A percentile compares a stretch with the other conserved stretches of the same genome.
phyloP scores from a whole-genome alignment of 106 monocot genomes.

The Acorus gramineus region DNA sequence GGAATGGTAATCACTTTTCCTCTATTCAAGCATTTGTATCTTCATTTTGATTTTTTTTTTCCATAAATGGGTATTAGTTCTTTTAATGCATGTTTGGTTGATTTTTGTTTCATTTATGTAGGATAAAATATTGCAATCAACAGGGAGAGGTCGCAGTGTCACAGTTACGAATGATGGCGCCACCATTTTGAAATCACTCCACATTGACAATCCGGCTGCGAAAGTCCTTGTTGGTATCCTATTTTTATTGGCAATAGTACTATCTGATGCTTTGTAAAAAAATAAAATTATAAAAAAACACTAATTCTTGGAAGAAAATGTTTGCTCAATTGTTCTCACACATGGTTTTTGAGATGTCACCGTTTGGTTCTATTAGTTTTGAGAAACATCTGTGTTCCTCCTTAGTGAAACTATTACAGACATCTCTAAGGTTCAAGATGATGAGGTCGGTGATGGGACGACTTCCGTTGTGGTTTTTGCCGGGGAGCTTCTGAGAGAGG shows the following conservation, averaged over 20 bases:
- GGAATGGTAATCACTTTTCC: constrained; percentile 58
- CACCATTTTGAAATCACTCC: constrained; percentile 97
- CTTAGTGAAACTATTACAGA: constrained; percentile 37
- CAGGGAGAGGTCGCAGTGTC: constrained; percentile 78
- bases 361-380: no score
- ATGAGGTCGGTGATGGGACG: constrained; percentile 82
- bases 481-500: constrained; percentile 73
- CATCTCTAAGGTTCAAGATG: constrained; percentile 84
- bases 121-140: constrained; percentile 98
- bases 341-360: no score
- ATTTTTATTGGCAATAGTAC: background rate
- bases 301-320: no score
- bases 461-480: constrained; percentile 78
- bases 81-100: background rate
- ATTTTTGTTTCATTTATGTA: constrained; percentile 15
- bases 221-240: constrained; percentile 97
- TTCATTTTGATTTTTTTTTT: background rate
- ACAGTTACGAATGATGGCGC: constrained; percentile 99
- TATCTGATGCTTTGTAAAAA: no score
- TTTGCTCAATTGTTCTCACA: no score
- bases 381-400: background rate
- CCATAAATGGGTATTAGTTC: background rate
- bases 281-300: no score
- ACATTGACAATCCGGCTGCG: constrained; percentile 95
- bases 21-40: background rate